These are phyloP conservation scores for Bipolaris bicolor DNA, from an alignment of 2,329 filamentous ascomycete genomes.

Conservation along the genomic window DNA sequence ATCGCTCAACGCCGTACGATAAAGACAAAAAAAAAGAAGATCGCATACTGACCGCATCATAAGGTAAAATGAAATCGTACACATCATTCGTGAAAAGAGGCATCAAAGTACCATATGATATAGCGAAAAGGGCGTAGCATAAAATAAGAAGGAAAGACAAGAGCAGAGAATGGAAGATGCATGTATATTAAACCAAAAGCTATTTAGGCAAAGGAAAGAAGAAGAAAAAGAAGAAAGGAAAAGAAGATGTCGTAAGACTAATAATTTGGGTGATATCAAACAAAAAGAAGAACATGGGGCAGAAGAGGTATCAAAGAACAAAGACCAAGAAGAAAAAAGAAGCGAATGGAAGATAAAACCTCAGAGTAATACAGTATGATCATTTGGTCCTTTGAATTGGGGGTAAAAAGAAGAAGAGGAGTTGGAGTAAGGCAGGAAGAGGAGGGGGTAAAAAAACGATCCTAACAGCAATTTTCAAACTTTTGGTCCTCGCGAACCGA, in stretches of 20 bases:
- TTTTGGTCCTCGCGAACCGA: constrained; percentile 20
- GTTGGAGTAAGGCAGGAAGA: not conserved
- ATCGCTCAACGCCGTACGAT: not conserved
- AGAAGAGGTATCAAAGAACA: not conserved
- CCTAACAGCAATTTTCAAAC: constrained; percentile 7
- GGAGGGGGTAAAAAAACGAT: not conserved
- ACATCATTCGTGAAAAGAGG: not conserved
- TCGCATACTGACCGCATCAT: not conserved
- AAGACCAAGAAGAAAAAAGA: not conserved
- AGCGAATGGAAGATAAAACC: not conserved
- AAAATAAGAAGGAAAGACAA: not conserved
- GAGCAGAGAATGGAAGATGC: not conserved
- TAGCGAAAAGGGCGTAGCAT: not conserved
- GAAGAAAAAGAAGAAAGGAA: not conserved
- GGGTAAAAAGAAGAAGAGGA: not conserved
- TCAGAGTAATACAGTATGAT: not conserved
- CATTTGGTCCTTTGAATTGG: not conserved
- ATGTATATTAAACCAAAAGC: constrained; percentile 1
- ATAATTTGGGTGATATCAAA: not conserved
- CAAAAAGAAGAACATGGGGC: not conserved
- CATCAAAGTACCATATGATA: not conserved
- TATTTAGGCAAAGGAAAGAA: not conserved
- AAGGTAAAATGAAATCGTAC: not conserved
- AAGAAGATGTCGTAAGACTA: not conserved
- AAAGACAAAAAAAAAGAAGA: not conserved